phyloP scores from a whole-genome alignment of 768 basidiomycete species.

The Stropharia rugosoannulata region DNA sequence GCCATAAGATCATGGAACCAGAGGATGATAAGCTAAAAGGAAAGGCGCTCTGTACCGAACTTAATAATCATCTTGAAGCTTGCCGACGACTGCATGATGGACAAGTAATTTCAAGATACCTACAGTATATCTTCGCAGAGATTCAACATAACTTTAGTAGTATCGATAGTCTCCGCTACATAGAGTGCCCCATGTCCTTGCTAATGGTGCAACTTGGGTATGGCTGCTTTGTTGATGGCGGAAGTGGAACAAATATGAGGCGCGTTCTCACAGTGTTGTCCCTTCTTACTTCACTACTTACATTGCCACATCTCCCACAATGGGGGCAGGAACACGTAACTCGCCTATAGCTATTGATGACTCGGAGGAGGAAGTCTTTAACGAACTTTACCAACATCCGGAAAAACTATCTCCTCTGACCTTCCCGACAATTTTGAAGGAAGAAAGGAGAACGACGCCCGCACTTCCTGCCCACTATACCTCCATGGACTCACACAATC shows the following conservation, averaged over 20 bases:
- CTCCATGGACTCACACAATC: background rate
- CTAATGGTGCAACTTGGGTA: background rate
- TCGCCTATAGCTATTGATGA: slow-evolving; percentile 40
- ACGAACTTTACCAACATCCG: slow-evolving; percentile 23
- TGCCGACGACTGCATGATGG: no score
- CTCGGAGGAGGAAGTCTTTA: slow-evolving; percentile 38
- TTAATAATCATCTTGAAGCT: no score
- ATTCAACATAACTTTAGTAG: no score
- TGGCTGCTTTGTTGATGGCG: slow-evolving; percentile 2
- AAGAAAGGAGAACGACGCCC: background rate
- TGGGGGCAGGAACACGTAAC: slow-evolving; percentile 29
- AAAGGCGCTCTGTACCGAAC: no score
- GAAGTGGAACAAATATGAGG: slow-evolving; percentile 5
- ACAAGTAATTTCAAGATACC: no score
- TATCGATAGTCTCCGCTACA: no score
- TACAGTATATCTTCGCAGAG: no score
- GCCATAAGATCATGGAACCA: no score
- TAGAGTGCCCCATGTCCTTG: no score
- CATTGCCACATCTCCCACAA: slow-evolving; percentile 11
- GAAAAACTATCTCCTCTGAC: slow-evolving; percentile 6
- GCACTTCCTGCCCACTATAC: background rate
- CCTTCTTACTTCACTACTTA: slow-evolving; percentile 9
- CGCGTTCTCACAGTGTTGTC: slow-evolving; percentile 6
- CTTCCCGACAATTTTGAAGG: background rate
- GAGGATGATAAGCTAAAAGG: no score